phyloP scores from a whole-genome alignment of 2,329 filamentous ascomycete species.

The Ophiostoma ips region DNA sequence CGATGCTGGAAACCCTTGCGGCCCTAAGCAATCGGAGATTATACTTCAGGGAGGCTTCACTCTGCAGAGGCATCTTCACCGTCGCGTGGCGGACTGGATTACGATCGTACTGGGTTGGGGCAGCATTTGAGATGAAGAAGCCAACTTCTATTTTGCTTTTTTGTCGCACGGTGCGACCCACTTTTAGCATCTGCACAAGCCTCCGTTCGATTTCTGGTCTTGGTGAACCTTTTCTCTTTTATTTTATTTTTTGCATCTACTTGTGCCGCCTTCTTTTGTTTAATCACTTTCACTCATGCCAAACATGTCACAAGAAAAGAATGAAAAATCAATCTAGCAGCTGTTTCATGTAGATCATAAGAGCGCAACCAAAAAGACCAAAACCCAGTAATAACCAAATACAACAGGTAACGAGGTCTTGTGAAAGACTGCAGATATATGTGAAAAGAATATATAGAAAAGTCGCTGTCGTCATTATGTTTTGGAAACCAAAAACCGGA shows the following conservation, averaged over 20 bases:
- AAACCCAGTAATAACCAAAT: neutral
- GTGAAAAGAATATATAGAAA: neutral
- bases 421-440: constrained; percentile 1
- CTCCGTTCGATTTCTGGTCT: neutral
- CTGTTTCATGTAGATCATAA: neutral
- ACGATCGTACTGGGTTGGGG: constrained; percentile 49
- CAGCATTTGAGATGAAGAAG: constrained; percentile 40
- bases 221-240: neutral
- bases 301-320: too few relatives aligned
- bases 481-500: neutral
- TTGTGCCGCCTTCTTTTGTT: neutral
- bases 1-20: constrained; percentile 39
- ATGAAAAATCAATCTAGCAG: too few relatives aligned
- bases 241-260: neutral
- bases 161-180: neutral
- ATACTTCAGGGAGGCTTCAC: constrained; percentile 59
- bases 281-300: too few relatives aligned
- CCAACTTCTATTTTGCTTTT: constrained; percentile 24
- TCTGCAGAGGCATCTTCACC: constrained; percentile 59
- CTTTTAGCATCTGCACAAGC: neutral
- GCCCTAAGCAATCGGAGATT: constrained; percentile 54
- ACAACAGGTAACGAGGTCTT: constrained; percentile 18
- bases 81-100: constrained; percentile 56
- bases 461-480: neutral
- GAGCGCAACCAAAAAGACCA: neutral